Conservation (phyloP, 202 grass and related monocot genomes). For the Setaria viridis region DNA sequence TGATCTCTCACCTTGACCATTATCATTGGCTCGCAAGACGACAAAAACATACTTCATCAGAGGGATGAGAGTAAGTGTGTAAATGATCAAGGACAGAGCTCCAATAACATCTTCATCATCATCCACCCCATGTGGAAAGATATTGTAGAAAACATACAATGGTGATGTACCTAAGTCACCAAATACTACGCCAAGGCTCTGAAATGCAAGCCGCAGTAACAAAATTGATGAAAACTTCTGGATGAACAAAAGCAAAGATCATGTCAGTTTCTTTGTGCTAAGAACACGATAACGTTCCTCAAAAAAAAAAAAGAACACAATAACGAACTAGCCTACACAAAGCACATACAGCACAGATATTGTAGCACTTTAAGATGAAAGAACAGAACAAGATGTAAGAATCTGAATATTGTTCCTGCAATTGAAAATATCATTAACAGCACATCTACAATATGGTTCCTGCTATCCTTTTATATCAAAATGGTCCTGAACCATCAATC, state of each 20-base stretch:
- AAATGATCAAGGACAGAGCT: conserved; percentile 90
- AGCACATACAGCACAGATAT: not conserved
- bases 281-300: not conserved
- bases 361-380: not conserved
- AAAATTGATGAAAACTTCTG: conserved; percentile 80
- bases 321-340: not conserved
- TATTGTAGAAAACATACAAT: conserved; percentile 90
- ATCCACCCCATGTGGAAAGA: conserved; percentile 72
- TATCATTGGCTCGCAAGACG: conserved; percentile 82
- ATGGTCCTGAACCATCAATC: conserved; percentile 16
- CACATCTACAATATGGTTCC: conserved; percentile 15
- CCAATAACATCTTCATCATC: conserved; percentile 78
- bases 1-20: conserved; percentile 78
- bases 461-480: conserved; percentile 10
- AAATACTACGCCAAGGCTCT: conserved; percentile 90
- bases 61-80: conserved; percentile 81
- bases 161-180: conserved; percentile 91
- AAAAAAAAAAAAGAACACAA: not conserved
- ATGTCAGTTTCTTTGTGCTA: conserved; percentile 15
- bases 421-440: not conserved
- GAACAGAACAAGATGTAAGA: conserved; percentile 21
- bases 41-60: conserved; percentile 94
- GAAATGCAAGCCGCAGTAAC: conserved; percentile 70
- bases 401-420: conserved; percentile 10
- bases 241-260: conserved; percentile 35